Evolutionary conservation across 148 eudicot genomes (phyloP).

Genomic region (Amaranthus hypochondriacus): DNA sequence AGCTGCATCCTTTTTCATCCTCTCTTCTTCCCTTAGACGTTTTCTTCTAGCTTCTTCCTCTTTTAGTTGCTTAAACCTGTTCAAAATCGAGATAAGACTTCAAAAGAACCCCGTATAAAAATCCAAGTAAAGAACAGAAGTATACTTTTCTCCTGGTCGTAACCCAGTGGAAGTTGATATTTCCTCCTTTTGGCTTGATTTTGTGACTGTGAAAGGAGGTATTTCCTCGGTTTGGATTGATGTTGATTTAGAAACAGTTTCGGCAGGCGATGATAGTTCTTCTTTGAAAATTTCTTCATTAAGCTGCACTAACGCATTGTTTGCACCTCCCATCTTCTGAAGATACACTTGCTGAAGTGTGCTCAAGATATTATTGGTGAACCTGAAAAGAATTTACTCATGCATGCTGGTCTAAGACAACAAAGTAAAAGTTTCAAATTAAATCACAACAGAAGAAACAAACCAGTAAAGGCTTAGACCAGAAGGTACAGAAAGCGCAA

Average conservation of each 20-base stretch:
- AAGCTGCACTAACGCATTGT: constrained; percentile 46
- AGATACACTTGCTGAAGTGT: constrained; percentile 91
- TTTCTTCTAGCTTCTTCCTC: constrained; percentile 80
- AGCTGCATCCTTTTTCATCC: constrained; percentile 39
- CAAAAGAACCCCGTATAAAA: not conserved
- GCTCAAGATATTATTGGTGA: constrained; percentile 89
- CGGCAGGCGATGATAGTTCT: constrained; percentile 27
- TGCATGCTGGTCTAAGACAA: not conserved
- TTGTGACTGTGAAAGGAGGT: constrained; percentile 15
- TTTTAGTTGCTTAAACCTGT: constrained; percentile 80
- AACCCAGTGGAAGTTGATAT: constrained; percentile 41
- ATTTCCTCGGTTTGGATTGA: constrained; percentile 11
- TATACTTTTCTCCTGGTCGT: constrained; percentile 88
- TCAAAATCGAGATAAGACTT: constrained; percentile 6
- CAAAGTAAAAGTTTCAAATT: not conserved
- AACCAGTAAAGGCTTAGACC: constrained; percentile 95
- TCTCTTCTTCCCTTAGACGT: constrained; percentile 56
- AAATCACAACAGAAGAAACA: constrained; percentile 15
- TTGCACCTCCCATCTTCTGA: constrained; percentile 78
- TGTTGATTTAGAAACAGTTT: constrained; percentile 29
- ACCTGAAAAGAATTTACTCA: constrained; percentile 43
- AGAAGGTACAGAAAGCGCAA: constrained; percentile 95
- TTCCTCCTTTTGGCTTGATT: constrained; percentile 29
- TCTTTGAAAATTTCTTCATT: constrained; percentile 43
- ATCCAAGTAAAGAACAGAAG: constrained; percentile 10